Percentiles rank a stretch among this genome's conserved stretches.
Evolutionary conservation across 1,284 basidiomycete species (phyloP).

Genomic region (Lignosus rhinocerotis): DNA sequence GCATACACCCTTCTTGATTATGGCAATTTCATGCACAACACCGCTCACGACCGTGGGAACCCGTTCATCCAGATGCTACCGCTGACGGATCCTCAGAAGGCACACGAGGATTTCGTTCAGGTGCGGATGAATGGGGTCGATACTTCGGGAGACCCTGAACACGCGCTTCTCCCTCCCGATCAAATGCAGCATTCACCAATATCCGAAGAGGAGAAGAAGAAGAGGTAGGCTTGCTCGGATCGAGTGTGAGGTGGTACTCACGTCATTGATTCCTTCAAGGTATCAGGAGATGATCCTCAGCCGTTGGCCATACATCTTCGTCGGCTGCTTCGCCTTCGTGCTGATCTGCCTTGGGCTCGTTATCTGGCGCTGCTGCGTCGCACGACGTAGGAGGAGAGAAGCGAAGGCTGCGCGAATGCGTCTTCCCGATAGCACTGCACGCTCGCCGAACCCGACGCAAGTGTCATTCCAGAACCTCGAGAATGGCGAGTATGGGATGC

Average conservation of each 20-base stretch:
- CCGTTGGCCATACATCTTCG: conserved; percentile 75
- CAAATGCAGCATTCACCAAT: conserved; percentile 67
- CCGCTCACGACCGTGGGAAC: conserved; percentile 35
- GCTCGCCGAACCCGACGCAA: conserved; percentile 8
- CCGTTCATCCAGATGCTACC: conserved; percentile 67
- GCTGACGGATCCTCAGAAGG: conserved; percentile 38
- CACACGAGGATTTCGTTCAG: conserved; percentile 53
- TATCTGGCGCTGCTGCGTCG: conserved; percentile 61
- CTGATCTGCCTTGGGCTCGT: conserved; percentile 36
- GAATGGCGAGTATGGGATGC: conserved; percentile 19
- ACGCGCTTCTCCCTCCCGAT: conserved; percentile 47
- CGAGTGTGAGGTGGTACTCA: neutral
- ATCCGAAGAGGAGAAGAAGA: conserved; percentile 66
- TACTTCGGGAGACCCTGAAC: conserved; percentile 36
- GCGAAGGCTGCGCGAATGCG: conserved; percentile 10
- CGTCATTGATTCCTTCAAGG: conserved; percentile 9
- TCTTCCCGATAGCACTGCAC: conserved; percentile 15
- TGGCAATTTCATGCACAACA: conserved; percentile 52
- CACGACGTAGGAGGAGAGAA: conserved; percentile 31
- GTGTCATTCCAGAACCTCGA: conserved; percentile 19
- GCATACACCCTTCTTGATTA: conserved; percentile 61
- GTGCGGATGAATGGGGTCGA: conserved; percentile 52
- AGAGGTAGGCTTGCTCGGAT: conserved; percentile 40
- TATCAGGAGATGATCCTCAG: conserved; percentile 65
- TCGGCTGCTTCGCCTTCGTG: conserved; percentile 59